These are phyloP conservation scores for Lepiota brunneoincarnata DNA, from an alignment of 768 basidiomycete species.

Conservation along the genomic window DNA sequence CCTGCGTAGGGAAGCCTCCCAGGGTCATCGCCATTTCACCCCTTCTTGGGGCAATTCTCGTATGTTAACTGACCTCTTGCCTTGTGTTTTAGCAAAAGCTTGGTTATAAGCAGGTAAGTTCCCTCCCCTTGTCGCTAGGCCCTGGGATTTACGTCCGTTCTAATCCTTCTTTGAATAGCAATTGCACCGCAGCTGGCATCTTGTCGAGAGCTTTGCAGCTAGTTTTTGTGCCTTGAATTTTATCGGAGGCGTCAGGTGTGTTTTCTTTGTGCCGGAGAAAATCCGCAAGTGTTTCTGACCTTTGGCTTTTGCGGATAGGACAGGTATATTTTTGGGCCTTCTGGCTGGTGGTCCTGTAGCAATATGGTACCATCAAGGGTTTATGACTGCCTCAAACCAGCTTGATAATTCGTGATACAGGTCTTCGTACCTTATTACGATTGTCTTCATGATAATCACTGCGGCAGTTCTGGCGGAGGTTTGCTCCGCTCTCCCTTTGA, in stretches of 20 bases:
- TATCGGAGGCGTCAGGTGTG: slow-evolving; percentile 79
- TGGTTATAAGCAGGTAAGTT: slow-evolving; percentile 75
- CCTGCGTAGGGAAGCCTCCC: slow-evolving; percentile 97
- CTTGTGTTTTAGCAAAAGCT: slow-evolving; percentile 54
- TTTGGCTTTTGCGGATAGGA: slow-evolving; percentile 38
- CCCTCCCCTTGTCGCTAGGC: not conserved
- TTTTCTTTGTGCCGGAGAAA: not conserved
- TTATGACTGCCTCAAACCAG: not conserved
- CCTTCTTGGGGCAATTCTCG: slow-evolving; percentile 34
- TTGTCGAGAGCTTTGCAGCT: slow-evolving; percentile 82
- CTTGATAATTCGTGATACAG: slow-evolving; percentile 35
- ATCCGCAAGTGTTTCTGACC: not conserved
- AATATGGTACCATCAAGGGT: slow-evolving; percentile 52
- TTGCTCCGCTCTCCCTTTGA: slow-evolving; percentile 83
- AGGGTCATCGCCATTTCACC: slow-evolving; percentile 52
- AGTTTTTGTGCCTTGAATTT: slow-evolving; percentile 91
- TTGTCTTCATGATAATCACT: slow-evolving; percentile 86
- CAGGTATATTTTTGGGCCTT: slow-evolving; percentile 77
- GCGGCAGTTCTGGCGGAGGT: slow-evolving; percentile 87
- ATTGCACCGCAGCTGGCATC: slow-evolving; percentile 83
- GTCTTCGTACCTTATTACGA: slow-evolving; percentile 81
- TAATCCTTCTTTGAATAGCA: slow-evolving; percentile 42
- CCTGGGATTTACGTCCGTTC: slow-evolving; percentile 8
- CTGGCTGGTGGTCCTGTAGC: slow-evolving; percentile 86
- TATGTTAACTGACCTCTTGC: slow-evolving; percentile 47